Conservation (phyloP, 805 yeast genomes). For the Zygoascus flipseniorum region DNA sequence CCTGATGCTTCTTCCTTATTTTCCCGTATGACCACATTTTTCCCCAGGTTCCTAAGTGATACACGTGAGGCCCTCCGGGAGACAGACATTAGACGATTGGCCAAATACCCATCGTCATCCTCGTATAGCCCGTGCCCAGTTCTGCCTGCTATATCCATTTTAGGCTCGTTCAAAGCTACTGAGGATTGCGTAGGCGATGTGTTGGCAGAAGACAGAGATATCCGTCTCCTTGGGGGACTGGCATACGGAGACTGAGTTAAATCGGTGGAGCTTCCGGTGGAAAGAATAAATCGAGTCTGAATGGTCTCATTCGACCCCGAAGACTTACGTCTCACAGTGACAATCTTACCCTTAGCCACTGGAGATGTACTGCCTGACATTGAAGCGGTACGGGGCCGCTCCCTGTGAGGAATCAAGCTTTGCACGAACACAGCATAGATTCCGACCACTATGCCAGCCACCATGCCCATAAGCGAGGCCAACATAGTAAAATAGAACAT, state of each 20-base stretch:
- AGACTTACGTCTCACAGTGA: background rate
- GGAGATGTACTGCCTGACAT: background rate
- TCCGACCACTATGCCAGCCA: constrained; percentile 16
- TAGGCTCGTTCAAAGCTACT: background rate
- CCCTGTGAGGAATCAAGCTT: constrained; percentile 8
- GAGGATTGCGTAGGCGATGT: background rate
- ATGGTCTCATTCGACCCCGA: background rate
- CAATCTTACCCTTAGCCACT: background rate
- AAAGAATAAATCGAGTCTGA: background rate
- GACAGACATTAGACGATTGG: background rate
- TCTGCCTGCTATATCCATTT: background rate
- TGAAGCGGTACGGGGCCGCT: background rate
- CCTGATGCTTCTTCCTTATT: background rate
- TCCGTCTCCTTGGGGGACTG: background rate
- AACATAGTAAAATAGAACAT: constrained; percentile 14
- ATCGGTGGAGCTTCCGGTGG: background rate
- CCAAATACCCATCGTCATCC: background rate
- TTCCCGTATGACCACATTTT: background rate
- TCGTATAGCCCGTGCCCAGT: background rate
- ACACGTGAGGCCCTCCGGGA: background rate
- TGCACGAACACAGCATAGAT: constrained; percentile 12
- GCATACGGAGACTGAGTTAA: background rate
- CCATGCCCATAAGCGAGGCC: constrained; percentile 14
- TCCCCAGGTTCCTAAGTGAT: background rate
- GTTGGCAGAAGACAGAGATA: background rate